A percentile compares a stretch with the other conserved stretches of the same genome.
Conservation (phyloP, 495 filamentous ascomycete genomes). For the Thozetella sp. region DNA sequence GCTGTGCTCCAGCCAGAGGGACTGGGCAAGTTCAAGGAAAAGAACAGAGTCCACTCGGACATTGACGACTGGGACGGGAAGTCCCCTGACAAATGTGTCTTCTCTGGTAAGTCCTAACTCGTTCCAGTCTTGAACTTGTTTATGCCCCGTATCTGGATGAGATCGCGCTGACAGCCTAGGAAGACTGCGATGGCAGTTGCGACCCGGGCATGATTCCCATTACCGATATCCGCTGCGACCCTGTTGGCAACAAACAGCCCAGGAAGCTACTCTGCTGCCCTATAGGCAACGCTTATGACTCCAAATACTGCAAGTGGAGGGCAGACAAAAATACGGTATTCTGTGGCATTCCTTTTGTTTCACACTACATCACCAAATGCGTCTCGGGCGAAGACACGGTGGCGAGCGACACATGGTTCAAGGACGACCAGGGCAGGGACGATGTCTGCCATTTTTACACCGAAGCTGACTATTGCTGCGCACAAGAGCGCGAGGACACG, state of each 20-base stretch:
- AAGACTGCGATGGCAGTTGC: background rate
- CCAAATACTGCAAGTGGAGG: background rate
- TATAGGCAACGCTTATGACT: background rate
- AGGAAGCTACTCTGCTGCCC: background rate
- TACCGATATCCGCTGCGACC: too few relatives aligned
- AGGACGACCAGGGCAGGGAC: background rate
- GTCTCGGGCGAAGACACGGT: background rate
- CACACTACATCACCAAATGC: background rate
- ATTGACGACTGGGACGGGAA: background rate
- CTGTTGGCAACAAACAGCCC: background rate
- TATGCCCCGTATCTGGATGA: background rate
- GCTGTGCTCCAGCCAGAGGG: conserved; percentile 4
- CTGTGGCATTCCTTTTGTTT: background rate
- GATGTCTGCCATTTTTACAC: background rate
- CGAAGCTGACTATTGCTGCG: background rate
- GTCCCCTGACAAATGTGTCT: too few relatives aligned
- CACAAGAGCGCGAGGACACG: background rate
- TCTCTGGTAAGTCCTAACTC: too few relatives aligned
- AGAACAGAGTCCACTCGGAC: background rate
- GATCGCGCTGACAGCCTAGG: background rate
- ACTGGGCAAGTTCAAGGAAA: background rate
- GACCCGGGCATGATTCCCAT: too few relatives aligned
- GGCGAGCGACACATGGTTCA: background rate
- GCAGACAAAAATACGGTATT: too few relatives aligned
- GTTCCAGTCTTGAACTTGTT: too few relatives aligned